Conservation (phyloP, 306 rosid genomes). For the Inga oerstediana region DNA sequence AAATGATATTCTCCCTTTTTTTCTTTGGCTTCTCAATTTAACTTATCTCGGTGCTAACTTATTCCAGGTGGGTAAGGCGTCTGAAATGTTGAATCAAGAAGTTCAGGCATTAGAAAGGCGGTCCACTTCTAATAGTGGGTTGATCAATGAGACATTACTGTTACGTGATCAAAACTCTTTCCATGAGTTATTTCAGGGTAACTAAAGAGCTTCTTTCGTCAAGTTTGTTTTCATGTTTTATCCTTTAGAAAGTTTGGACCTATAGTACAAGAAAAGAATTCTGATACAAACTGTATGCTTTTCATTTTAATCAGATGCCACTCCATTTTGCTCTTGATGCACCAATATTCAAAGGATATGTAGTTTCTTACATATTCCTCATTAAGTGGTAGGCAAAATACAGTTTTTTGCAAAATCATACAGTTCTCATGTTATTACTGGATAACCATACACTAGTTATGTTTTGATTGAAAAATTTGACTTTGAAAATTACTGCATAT, state of each 20-base stretch:
- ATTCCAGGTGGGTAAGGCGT: constrained; percentile 68
- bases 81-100: constrained; percentile 64
- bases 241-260: background rate
- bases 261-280: constrained; percentile 12
- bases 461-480: background rate
- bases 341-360: background rate
- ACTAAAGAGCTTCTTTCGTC: constrained; percentile 21
- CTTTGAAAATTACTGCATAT: background rate
- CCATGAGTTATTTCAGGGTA: constrained; percentile 72
- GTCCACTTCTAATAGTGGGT: constrained; percentile 46
- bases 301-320: constrained; percentile 15
- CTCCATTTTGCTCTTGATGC: constrained; percentile 1
- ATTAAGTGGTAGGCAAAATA: background rate
- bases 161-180: constrained; percentile 38
- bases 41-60: constrained; percentile 24
- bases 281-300: constrained; percentile 7
- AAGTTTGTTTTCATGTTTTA: constrained; percentile 24
- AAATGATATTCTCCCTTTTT: no score
- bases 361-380: background rate
- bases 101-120: constrained; percentile 62
- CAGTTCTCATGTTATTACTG: background rate
- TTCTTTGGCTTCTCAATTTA: background rate
- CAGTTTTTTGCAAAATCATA: background rate
- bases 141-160: constrained; percentile 46
- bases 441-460: background rate